These are phyloP conservation scores for Gossypium longicalyx DNA, from an alignment of 345 rosid genomes.

Conservation along the genomic window DNA sequence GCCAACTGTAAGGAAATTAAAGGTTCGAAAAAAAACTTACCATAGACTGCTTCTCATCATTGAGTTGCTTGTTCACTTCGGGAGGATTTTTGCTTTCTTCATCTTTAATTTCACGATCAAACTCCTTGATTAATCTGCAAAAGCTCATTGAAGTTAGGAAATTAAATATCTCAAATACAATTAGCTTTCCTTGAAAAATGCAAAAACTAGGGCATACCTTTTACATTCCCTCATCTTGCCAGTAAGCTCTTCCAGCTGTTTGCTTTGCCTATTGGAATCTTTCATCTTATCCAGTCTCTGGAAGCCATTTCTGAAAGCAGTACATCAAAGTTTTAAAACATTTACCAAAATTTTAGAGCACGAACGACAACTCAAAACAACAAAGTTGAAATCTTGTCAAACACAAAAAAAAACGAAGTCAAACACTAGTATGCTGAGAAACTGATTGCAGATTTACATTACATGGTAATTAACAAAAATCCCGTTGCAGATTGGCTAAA, in stretches of 20 bases:
- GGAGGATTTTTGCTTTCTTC: conserved; percentile 76
- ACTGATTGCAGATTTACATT: not conserved
- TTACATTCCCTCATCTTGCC: conserved; percentile 96
- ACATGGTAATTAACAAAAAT: not conserved
- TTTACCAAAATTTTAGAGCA: not conserved
- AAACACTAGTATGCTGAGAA: not conserved
- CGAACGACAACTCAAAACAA: not conserved
- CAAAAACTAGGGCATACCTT: conserved; percentile 37
- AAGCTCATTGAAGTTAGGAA: conserved; percentile 17
- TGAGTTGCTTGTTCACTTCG: conserved; percentile 77
- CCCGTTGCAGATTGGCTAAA: not conserved
- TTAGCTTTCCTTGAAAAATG: not conserved
- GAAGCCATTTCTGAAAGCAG: conserved; percentile 82
- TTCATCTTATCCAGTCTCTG: conserved; percentile 92
- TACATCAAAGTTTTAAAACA: not conserved
- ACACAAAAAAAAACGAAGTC: not conserved
- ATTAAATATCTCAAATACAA: not conserved
- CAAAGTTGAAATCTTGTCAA: not conserved
- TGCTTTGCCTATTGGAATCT: conserved; percentile 89
- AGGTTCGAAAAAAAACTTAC: conserved; percentile 36
- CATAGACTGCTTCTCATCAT: conserved; percentile 97
- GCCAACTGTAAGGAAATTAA: not conserved
- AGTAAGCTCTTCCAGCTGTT: conserved; percentile 95
- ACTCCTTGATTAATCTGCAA: conserved; percentile 81
- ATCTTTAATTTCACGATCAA: conserved; percentile 84